phyloP scores from a whole-genome alignment of 345 rosid genomes.

The Gossypium longicalyx region DNA sequence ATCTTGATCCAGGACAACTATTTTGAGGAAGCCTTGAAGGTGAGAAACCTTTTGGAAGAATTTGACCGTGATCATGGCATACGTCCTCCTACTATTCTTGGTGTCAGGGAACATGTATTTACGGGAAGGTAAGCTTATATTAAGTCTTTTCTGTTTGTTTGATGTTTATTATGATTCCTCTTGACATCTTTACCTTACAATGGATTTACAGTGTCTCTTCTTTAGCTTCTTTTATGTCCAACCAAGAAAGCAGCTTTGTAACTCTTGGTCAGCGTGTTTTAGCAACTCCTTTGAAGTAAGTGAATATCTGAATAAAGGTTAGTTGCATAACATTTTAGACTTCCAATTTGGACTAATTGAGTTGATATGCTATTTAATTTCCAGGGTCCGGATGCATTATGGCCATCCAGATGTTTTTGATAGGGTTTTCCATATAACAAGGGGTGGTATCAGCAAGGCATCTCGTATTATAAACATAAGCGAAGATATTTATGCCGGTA shows the following conservation, averaged over 20 bases:
- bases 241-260: conserved; percentile 92
- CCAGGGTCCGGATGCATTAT: conserved; percentile 97
- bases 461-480: conserved; percentile 97
- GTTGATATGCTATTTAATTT: conserved; percentile 6
- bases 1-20: conserved; percentile 67
- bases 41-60: conserved; percentile 97
- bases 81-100: conserved; percentile 93
- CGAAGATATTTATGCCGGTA: conserved; percentile 93
- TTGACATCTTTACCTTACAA: conserved; percentile 1
- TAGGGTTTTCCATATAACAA: conserved; percentile 93
- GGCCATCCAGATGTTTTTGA: conserved; percentile 99
- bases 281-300: conserved; percentile 95
- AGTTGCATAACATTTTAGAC: conserved; percentile 10
- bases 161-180: background rate
- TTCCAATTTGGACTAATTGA: conserved; percentile 6
- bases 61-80: conserved; percentile 78
- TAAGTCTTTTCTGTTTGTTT: conserved; percentile 4
- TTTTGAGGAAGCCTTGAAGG: conserved; percentile 96
- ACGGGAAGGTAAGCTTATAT: conserved; percentile 69
- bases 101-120: conserved; percentile 94
- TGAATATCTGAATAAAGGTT: conserved; percentile 1
- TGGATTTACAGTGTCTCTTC: conserved; percentile 86
- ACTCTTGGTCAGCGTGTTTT: conserved; percentile 94
- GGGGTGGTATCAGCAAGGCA: conserved; percentile 99
- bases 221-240: conserved; percentile 92